Percentiles rank a stretch among this genome's conserved stretches.
phyloP scores from a whole-genome alignment of 495 filamentous ascomycete species.

The Xylaria telfairii region DNA sequence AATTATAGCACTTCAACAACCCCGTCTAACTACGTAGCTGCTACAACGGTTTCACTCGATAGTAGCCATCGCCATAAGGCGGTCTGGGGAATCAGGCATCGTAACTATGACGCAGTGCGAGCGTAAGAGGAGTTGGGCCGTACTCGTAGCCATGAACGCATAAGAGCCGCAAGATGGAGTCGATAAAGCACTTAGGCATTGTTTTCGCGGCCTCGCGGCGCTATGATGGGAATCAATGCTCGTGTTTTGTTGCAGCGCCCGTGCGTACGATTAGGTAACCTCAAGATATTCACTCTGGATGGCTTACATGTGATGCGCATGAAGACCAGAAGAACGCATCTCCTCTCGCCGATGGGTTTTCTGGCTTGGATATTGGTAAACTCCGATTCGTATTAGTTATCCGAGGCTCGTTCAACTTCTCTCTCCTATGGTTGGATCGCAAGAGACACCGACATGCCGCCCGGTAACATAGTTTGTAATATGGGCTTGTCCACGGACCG shows the following conservation, averaged over 20 bases:
- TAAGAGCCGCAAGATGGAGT: neutral
- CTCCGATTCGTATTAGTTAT: neutral
- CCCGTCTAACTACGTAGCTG: neutral
- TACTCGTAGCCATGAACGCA: neutral
- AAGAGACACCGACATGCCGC: neutral
- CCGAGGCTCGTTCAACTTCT: neutral
- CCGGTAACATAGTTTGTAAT: neutral
- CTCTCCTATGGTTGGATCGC: neutral
- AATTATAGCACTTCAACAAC: neutral
- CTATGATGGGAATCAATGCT: too few relatives aligned
- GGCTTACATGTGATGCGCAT: neutral
- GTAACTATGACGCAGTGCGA: neutral
- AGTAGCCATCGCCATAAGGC: neutral
- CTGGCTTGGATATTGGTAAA: neutral
- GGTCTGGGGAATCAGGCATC: neutral
- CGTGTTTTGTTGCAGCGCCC: too few relatives aligned
- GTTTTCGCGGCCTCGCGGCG: too few relatives aligned
- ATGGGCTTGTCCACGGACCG: neutral
- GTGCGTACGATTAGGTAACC: neutral
- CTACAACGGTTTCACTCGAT: neutral
- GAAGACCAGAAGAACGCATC: neutral
- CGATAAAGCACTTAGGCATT: neutral
- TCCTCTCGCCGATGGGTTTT: neutral
- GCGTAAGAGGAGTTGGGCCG: neutral
- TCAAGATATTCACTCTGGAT: neutral